Percentiles rank a stretch among this genome's conserved stretches.
Conservation (phyloP, 2,329 filamentous ascomycete species). For the Colletotrichum sp. region DNA sequence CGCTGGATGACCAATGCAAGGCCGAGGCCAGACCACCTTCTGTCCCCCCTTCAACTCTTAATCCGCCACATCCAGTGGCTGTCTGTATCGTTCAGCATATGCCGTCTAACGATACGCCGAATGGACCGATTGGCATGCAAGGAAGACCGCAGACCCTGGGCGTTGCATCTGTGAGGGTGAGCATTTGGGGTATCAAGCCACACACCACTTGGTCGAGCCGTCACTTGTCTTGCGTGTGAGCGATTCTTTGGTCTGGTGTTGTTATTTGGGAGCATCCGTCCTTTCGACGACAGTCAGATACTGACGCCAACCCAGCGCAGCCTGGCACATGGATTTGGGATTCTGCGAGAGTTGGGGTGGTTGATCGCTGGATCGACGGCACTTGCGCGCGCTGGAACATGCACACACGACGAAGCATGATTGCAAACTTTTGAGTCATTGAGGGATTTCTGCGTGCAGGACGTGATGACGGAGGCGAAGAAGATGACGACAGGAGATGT, state of each 20-base stretch:
- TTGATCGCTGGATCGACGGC: constrained; percentile 6
- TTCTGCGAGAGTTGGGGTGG: background rate
- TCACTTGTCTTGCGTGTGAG: background rate
- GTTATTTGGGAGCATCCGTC: background rate
- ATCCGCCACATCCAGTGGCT: background rate
- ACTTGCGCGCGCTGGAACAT: background rate
- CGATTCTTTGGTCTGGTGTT: background rate
- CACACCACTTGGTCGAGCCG: background rate
- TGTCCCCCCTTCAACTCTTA: background rate
- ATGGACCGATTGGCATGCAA: background rate
- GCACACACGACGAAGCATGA: background rate
- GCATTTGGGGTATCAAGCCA: constrained; percentile 1
- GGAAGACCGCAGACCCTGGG: background rate
- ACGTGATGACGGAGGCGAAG: background rate
- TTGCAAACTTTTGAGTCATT: background rate
- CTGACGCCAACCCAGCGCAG: background rate
- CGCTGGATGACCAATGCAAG: constrained; percentile 18
- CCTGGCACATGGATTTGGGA: background rate
- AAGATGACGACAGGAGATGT: background rate
- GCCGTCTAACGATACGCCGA: background rate
- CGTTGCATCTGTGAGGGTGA: constrained; percentile 11
- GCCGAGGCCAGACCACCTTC: background rate
- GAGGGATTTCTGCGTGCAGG: background rate
- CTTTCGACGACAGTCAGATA: background rate
- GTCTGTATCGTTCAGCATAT: background rate